Conservation (phyloP, 805 yeast species). For the Ogataea nakhonphanomensis region DNA sequence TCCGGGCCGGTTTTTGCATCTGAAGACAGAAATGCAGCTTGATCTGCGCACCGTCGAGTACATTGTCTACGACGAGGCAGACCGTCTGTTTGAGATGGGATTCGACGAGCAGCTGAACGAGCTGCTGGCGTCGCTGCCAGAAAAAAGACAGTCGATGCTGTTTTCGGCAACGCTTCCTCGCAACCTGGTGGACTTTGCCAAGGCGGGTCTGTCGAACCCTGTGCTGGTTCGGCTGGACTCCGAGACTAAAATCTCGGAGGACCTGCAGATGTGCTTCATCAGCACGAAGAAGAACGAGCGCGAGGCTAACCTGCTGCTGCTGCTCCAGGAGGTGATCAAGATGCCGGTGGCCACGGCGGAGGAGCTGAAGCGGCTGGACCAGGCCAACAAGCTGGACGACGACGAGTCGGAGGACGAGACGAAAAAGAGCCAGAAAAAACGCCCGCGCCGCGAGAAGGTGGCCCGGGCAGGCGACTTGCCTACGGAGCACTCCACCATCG, state of each 20-base stretch:
- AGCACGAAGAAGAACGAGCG: constrained; percentile 79
- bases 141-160: constrained; percentile 78
- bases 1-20: constrained; percentile 95
- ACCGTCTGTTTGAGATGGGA: constrained; percentile 93
- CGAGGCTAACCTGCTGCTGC: constrained; percentile 76
- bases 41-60: constrained; percentile 82
- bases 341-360: constrained; percentile 78
- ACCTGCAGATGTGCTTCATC: constrained; percentile 85
- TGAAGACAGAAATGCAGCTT: constrained; percentile 91
- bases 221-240: constrained; percentile 90
- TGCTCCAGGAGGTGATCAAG: constrained; percentile 81
- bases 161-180: constrained; percentile 95
- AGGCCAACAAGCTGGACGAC: constrained; percentile 44
- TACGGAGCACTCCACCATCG: constrained; percentile 79
- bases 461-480: constrained; percentile 85
- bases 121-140: constrained; percentile 76
- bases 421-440: constrained; percentile 32
- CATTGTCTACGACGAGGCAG: constrained; percentile 96
- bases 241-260: constrained; percentile 85
- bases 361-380: constrained; percentile 52
- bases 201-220: constrained; percentile 92
- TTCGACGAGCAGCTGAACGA: constrained; percentile 92
- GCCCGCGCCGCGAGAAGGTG: constrained; percentile 49
- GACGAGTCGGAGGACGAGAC: constrained; percentile 52
- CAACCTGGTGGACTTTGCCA: constrained; percentile 91